phyloP scores from a whole-genome alignment of 140 eudicot species.

The Anethum foeniculum region DNA sequence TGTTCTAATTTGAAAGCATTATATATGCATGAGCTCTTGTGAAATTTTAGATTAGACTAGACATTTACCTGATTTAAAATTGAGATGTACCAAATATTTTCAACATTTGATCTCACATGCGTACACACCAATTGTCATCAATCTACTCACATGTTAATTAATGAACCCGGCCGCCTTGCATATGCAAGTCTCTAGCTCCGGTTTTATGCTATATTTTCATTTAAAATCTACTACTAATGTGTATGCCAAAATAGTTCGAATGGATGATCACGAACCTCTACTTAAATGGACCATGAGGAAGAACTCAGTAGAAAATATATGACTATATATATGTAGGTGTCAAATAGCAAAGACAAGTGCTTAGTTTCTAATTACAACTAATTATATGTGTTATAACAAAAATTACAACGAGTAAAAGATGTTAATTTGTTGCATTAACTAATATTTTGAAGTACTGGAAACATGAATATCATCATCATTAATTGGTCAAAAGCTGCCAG shows the following conservation, averaged over 20 bases:
- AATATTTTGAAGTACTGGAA: background rate
- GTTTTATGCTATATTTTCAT: background rate
- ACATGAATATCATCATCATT: background rate
- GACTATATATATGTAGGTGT: background rate
- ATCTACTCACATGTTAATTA: slow-evolving; percentile 29
- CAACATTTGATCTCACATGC: slow-evolving; percentile 11
- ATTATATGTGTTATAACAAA: too few relatives aligned
- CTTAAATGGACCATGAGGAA: too few relatives aligned
- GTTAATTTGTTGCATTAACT: background rate
- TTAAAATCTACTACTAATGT: too few relatives aligned
- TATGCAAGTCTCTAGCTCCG: background rate
- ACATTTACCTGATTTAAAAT: slow-evolving; percentile 4
- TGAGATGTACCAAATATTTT: slow-evolving; percentile 32
- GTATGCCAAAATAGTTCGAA: too few relatives aligned
- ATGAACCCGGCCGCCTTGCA: background rate
- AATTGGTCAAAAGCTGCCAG: background rate
- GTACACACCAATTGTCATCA: slow-evolving; percentile 17
- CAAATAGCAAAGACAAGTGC: background rate
- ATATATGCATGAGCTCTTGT: background rate
- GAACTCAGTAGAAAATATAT: too few relatives aligned
- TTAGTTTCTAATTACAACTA: too few relatives aligned
- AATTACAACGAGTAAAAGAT: background rate
- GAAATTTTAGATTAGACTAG: slow-evolving; percentile 3
- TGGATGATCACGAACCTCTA: too few relatives aligned
- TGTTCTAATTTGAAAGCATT: background rate